Evolutionary conservation across 192 early-diverging fungal species (phyloP).

Genomic region (Coemansia sp.): DNA sequence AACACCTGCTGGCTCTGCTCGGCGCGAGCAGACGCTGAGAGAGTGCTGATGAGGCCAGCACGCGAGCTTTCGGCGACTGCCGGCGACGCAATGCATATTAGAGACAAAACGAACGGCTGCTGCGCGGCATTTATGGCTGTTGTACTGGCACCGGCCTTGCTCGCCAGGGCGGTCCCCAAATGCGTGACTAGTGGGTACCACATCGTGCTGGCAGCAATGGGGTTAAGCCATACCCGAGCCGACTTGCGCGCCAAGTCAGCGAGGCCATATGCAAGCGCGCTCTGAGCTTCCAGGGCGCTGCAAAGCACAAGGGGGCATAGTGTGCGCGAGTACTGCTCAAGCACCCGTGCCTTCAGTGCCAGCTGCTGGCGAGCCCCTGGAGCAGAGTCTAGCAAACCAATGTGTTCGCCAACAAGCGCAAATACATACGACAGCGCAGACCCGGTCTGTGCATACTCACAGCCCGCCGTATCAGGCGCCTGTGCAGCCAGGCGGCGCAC

Average conservation of each 20-base stretch:
- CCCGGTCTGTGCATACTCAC: background rate
- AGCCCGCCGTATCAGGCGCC: background rate
- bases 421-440: conserved; percentile 14
- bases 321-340: conserved; percentile 1
- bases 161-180: background rate
- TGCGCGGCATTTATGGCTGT: background rate
- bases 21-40: background rate
- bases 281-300: background rate
- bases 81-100: conserved; percentile 12
- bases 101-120: background rate
- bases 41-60: background rate
- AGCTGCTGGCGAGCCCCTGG: background rate
- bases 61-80: conserved; percentile 7
- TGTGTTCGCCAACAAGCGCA: conserved; percentile 12
- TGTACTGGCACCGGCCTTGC: background rate
- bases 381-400: conserved; percentile 1
- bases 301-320: background rate
- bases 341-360: background rate
- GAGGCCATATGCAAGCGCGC: conserved; percentile 9
- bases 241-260: conserved; percentile 15
- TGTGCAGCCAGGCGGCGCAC: background rate
- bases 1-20: background rate
- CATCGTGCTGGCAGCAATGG: conserved; percentile 1
- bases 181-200: conserved; percentile 20
- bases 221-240: conserved; percentile 2